Evolutionary conservation across 257 asterid species (phyloP).

Genomic region (Nicotiana tabacum): DNA sequence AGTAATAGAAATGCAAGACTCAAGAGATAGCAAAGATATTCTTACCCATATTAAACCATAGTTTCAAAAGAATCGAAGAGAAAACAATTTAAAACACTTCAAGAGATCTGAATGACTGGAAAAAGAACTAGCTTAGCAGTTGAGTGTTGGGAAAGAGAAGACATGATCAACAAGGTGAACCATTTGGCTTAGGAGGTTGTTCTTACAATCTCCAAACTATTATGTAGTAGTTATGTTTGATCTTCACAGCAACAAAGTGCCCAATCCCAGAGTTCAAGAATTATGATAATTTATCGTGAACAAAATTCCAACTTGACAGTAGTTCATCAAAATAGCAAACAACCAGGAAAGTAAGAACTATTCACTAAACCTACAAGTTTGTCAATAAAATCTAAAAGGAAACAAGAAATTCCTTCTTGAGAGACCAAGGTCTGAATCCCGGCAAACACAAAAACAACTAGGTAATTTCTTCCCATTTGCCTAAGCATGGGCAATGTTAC

Average conservation of each 20-base stretch:
- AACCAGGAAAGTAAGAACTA: neutral
- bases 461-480: neutral
- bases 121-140: neutral
- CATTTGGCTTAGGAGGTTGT: neutral
- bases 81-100: neutral
- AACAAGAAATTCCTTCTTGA: neutral
- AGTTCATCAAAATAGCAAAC: neutral
- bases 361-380: neutral
- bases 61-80: neutral
- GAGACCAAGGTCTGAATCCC: neutral
- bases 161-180: neutral
- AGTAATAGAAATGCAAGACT: neutral
- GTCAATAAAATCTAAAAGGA: neutral
- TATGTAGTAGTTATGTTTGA: neutral
- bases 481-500: neutral
- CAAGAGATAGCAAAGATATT: neutral
- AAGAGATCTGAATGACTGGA: neutral
- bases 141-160: slow-evolving; percentile 3
- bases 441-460: neutral
- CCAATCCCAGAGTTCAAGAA: neutral
- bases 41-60: neutral
- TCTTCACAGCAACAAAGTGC: slow-evolving; percentile 1
- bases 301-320: neutral
- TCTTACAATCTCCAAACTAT: neutral
- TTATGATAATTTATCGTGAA: neutral